Evolutionary conservation across 164 flowering plant genomes (phyloP), one percentile per base, ranked within the genome.

Genomic region (Hamamelis virginiana): DNA sequence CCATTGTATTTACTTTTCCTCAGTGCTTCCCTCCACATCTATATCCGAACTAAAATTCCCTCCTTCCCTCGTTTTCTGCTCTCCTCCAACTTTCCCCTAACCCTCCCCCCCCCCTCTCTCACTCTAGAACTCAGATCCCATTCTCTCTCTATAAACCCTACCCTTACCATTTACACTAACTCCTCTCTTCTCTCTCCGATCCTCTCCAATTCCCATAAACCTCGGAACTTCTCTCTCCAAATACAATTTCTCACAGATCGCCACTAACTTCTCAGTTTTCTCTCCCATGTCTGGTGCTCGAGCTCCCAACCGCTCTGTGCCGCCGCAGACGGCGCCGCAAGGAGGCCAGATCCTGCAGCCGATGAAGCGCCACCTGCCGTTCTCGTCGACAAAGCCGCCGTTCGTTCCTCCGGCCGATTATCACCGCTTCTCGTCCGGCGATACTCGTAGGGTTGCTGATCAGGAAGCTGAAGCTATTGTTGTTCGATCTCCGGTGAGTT

Each of bases 21-120:
- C 27, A n/a, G 50, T 41, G 43, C 68, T 92, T 92, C 98, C 98
- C 98, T 92, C 98, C 98, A 91, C 86, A 85, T 84, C 89, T 73
- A 86, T 75, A 86, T 82, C 89, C 87, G 83, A 89, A 89, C 83
- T 72, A 82, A 85, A 86, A 75, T 84, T 88, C 87, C 90, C 83
- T 84, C 89, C 81, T 86, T 84, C 92, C 91, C 90, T 84, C 90
- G 85, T 86, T 83, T 84, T 78, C 83, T 82, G 72, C 87, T 75
- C 77, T 70, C 70, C 38, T 67, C 48, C 9, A 52, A 52, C 52
- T 55, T 45, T 15, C 41, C 41, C 41, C 41, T 33, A 33, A 33
- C 41, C 41, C 41, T 33, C 41, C 41, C 41, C 41, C 6, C 41
- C 41, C 41, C 48, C 72, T 23, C 47, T 46, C 69, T 26, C 68